Conservation (phyloP, 148 eudicot species). For the Chenopodium album region DNA sequence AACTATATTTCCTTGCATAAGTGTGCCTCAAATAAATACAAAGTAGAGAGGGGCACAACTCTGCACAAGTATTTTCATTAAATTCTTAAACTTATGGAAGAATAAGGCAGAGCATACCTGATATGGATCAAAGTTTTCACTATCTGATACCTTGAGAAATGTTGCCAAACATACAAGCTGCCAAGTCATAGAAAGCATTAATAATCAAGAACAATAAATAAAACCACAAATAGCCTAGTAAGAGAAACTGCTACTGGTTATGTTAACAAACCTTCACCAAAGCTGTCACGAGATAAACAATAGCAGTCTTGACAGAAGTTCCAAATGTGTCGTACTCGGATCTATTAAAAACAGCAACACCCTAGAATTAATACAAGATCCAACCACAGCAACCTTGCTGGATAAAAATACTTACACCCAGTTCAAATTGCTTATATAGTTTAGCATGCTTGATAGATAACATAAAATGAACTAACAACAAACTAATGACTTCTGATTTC, state of each 20-base stretch:
- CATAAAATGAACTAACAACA: neutral
- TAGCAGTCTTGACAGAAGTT: conserved; percentile 80
- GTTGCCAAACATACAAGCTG: conserved; percentile 98
- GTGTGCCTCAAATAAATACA: neutral
- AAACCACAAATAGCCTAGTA: neutral
- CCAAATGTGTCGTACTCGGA: conserved; percentile 98
- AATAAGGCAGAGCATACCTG: conserved; percentile 49
- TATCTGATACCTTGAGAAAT: conserved; percentile 85
- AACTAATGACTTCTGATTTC: neutral
- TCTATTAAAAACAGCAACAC: conserved; percentile 41
- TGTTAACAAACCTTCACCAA: conserved; percentile 69
- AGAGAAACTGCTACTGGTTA: conserved; percentile 5
- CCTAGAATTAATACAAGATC: conserved; percentile 8
- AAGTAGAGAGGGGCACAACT: neutral
- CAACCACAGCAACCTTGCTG: neutral
- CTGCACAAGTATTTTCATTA: neutral
- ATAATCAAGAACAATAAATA: neutral
- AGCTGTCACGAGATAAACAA: conserved; percentile 84
- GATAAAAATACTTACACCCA: neutral
- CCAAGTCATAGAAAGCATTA: conserved; percentile 18
- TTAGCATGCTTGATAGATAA: neutral
- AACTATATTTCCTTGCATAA: neutral
- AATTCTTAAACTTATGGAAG: neutral
- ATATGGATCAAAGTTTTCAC: conserved; percentile 89
- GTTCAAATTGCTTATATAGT: neutral